Percentiles rank a stretch among this genome's conserved stretches.
Evolutionary conservation across 2,329 filamentous ascomycete species (phyloP).

Genomic region (Claviceps capensis): DNA sequence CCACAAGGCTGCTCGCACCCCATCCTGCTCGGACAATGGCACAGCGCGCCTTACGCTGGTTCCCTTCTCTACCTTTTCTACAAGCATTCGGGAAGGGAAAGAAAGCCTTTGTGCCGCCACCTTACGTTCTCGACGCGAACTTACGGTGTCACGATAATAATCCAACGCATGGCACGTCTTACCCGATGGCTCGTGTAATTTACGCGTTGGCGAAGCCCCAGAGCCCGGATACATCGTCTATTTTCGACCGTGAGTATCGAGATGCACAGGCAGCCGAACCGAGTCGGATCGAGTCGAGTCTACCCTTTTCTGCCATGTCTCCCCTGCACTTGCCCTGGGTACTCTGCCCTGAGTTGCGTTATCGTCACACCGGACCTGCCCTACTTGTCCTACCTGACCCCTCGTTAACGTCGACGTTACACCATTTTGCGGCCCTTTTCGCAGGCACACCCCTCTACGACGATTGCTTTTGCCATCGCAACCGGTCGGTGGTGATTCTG

Average conservation of each 20-base stretch:
- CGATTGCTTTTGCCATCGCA: not conserved
- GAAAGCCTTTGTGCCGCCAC: not conserved
- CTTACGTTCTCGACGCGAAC: not conserved
- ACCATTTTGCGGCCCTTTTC: not conserved
- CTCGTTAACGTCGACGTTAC: not conserved
- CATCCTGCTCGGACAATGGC: not conserved
- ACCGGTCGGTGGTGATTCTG: not conserved
- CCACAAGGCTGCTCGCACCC: not conserved
- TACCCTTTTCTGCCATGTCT: not conserved
- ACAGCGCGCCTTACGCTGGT: not conserved
- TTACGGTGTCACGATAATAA: not conserved
- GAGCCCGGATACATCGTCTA: not conserved
- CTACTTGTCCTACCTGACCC: not conserved
- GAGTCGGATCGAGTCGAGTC: not conserved
- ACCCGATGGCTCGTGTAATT: not conserved
- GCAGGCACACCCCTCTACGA: not conserved
- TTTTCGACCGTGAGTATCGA: not conserved
- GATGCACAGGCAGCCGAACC: no score
- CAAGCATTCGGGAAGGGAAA: not conserved
- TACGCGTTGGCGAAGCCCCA: not conserved
- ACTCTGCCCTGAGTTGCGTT: not conserved
- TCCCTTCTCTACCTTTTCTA: not conserved
- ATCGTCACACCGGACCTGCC: not conserved
- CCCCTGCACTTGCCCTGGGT: no score
- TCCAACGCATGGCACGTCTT: not conserved